Base-by-base conservation (phyloP, 2,329 filamentous ascomycete species). In the Cryphonectria parasitica region DNA sequence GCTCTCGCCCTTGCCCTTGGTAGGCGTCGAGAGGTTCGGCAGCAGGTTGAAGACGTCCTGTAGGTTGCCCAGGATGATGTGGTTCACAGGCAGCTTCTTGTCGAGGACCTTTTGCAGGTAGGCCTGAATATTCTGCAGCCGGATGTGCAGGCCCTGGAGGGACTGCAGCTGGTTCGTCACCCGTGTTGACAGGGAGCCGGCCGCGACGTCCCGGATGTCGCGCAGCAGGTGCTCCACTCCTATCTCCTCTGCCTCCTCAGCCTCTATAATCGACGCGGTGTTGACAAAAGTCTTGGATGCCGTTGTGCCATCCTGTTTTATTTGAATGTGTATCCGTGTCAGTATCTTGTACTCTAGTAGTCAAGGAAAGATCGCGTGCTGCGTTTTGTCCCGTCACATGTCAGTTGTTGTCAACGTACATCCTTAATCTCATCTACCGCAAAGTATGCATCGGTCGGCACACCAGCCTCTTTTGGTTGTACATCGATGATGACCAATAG, bases 341-440 rank as follows among this genome's bases (percentile, higher is more conserved):
- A 75, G 73, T 54, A 31, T 11, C 15, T 10, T 28, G 41, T 45
- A 49, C 34, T 43, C 43, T n/a, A 13, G 45, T 19, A 49, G 19
- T 17, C 43, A 49, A 17, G 5, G 19, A 36, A 17, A 15, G 31
- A 56, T 41, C 13, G 34, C 8, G 11, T 54, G 19, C n/a, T 13
- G 6, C 17, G 2, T 31, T 49, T 49, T 49, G 25, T 17, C 36
- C 10, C n/a, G 31, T 56, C 64, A 56, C 58, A 64, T 43, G 36
- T 39, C 60, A 62, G 17, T 39, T 39, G 36, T 34, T 2, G 1
- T 52, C 36, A 64, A 84, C 91, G 79, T 84, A 98, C 95, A 86
- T 99, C 96, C 85, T 98, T 98, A 84, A 99, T 99, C 86, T 99
- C 96, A 79, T 99, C 96, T 65, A 99, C 94, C 6, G 96, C 96